These are phyloP conservation scores for Phialophora chinensis DNA, from an alignment of 2,329 filamentous ascomycete species.

Conservation along the genomic window DNA sequence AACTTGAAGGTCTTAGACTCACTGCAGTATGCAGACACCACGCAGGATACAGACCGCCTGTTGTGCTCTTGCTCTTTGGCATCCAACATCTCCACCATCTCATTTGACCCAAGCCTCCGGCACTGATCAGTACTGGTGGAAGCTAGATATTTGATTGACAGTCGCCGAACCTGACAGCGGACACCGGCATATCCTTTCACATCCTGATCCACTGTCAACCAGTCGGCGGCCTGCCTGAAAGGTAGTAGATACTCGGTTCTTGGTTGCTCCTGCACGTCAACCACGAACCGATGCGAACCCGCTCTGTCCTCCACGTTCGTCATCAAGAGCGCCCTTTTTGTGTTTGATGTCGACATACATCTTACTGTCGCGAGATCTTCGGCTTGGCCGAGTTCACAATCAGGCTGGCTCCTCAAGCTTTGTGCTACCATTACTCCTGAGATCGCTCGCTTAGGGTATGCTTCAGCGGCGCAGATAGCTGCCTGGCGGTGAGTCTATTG, in stretches of 20 bases:
- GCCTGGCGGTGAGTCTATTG: conserved; percentile 9
- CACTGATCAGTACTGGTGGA: conserved; percentile 7
- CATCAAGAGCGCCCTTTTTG: neutral
- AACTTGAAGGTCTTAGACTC: neutral
- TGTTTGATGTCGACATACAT: neutral
- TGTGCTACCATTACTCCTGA: conserved; percentile 22
- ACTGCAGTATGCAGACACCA: neutral
- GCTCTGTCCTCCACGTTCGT: conserved; percentile 10
- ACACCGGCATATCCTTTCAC: conserved; percentile 16
- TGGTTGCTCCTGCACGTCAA: conserved; percentile 13
- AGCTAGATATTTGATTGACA: conserved; percentile 22
- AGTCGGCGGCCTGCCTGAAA: neutral
- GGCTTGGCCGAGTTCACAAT: conserved; percentile 16
- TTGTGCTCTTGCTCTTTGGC: conserved; percentile 1
- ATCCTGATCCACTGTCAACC: neutral
- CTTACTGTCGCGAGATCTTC: conserved; percentile 8
- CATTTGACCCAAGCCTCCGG: conserved; percentile 21
- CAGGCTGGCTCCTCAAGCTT: conserved; percentile 7
- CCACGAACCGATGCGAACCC: conserved; percentile 16
- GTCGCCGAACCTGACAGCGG: conserved; percentile 28
- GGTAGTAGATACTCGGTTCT: neutral
- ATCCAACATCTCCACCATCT: conserved; percentile 16
- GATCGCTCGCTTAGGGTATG: conserved; percentile 15
- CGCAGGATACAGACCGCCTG: conserved; percentile 1
- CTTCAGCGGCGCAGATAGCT: conserved; percentile 3